Conservation (phyloP, 1,284 basidiomycete species). For the Rhodotorula sp. region DNA sequence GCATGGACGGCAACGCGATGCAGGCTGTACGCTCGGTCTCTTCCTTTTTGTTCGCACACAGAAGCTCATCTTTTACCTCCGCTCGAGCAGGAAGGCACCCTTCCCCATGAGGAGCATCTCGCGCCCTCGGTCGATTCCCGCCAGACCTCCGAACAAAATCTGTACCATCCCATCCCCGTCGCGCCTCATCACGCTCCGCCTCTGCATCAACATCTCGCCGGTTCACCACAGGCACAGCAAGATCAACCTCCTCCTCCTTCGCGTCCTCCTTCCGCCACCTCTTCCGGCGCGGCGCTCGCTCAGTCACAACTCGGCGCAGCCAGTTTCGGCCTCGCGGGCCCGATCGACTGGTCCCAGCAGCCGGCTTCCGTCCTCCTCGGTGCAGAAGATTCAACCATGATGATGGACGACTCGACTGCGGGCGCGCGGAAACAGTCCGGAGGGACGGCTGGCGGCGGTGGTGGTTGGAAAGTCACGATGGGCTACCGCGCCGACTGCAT, state of each 20-base stretch:
- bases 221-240: slow-evolving; percentile 9
- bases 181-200: slow-evolving; percentile 35
- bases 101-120: neutral
- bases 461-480: slow-evolving; percentile 36
- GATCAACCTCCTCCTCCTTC: neutral
- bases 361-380: neutral
- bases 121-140: neutral
- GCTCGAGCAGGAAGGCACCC: slow-evolving; percentile 9
- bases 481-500: slow-evolving; percentile 31
- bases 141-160: neutral
- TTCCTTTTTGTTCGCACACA: too few relatives aligned
- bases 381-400: neutral
- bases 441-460: neutral
- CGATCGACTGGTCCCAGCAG: neutral
- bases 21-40: neutral
- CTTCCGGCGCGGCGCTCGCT: slow-evolving; percentile 5
- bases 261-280: neutral
- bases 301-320: slow-evolving; percentile 5
- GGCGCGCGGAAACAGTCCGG: neutral
- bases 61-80: neutral
- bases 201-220: slow-evolving; percentile 29
- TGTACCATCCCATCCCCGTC: neutral
- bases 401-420: neutral
- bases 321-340: neutral
- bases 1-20: neutral